phyloP scores from a whole-genome alignment of 345 rosid species.

The Salix brachista region DNA sequence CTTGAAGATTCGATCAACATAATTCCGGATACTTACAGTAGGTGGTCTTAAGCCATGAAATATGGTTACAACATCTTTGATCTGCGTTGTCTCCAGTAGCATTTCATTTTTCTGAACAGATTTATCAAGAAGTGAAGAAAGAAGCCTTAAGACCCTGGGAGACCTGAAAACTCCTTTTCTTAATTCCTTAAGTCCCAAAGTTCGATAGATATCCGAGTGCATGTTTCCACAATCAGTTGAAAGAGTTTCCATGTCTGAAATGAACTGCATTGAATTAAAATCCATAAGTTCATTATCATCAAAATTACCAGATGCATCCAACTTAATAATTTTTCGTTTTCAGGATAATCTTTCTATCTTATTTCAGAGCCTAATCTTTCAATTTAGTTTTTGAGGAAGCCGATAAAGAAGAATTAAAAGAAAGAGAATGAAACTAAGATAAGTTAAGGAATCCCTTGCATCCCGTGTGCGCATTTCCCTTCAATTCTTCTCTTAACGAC shows the following conservation, averaged over 20 bases:
- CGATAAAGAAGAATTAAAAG: not conserved
- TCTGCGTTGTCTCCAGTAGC: constrained; percentile 26
- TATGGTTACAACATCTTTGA: constrained; percentile 34
- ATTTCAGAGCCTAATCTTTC: not conserved
- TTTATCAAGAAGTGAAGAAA: constrained; percentile 62
- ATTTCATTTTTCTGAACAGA: constrained; percentile 46
- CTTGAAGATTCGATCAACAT: constrained; percentile 77
- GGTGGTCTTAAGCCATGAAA: constrained; percentile 72
- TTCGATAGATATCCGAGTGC: constrained; percentile 43
- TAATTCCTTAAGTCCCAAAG: constrained; percentile 50
- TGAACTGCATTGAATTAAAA: constrained; percentile 18
- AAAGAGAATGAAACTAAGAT: not conserved
- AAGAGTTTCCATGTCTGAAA: constrained; percentile 47
- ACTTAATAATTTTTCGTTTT: not conserved
- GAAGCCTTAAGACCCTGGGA: constrained; percentile 48
- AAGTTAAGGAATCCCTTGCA: not conserved
- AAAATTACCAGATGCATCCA: not conserved
- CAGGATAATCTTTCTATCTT: not conserved
- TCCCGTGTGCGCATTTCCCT: not conserved
- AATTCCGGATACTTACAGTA: constrained; percentile 53
- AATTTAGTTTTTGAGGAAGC: not conserved
- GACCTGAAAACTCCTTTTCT: constrained; percentile 41
- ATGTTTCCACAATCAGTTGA: constrained; percentile 26
- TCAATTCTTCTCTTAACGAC: not conserved
- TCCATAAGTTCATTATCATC: constrained; percentile 8